These are phyloP conservation scores for Nelumbo lutea DNA, from an alignment of 164 flowering plant species.

Conservation along the genomic window DNA sequence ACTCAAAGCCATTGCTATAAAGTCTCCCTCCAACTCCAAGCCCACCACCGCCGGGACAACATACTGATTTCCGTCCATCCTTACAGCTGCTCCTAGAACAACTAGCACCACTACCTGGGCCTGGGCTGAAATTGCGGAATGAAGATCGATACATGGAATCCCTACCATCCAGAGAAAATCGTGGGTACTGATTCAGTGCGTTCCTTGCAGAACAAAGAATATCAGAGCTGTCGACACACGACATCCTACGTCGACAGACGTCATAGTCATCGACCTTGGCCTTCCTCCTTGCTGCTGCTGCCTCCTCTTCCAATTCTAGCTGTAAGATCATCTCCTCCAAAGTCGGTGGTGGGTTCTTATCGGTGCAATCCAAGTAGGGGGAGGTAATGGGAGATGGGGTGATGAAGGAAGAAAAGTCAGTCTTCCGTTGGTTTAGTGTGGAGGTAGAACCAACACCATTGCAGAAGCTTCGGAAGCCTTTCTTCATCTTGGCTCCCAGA, in stretches of 20 bases:
- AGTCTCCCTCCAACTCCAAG: slow-evolving; percentile 16
- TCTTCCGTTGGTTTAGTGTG: slow-evolving; percentile 54
- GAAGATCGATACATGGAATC: slow-evolving; percentile 84
- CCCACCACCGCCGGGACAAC: slow-evolving; percentile 10
- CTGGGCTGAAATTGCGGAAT: slow-evolving; percentile 29
- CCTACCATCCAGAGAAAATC: slow-evolving; percentile 85
- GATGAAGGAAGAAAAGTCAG: neutral
- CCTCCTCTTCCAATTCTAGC: slow-evolving; percentile 69
- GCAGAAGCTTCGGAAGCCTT: slow-evolving; percentile 54
- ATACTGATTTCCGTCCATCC: slow-evolving; percentile 29
- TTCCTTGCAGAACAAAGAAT: slow-evolving; percentile 72
- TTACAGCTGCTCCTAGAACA: neutral
- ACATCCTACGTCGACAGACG: slow-evolving; percentile 42
- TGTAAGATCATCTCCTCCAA: slow-evolving; percentile 84
- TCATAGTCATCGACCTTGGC: slow-evolving; percentile 20
- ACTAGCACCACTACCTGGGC: neutral
- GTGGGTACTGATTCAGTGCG: slow-evolving; percentile 87
- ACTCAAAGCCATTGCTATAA: slow-evolving; percentile 9
- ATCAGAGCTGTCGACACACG: slow-evolving; percentile 79
- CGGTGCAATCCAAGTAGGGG: slow-evolving; percentile 11
- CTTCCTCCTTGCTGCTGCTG: slow-evolving; percentile 25
- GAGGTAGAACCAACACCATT: slow-evolving; percentile 67
- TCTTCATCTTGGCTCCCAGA: slow-evolving; percentile 62
- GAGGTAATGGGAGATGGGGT: slow-evolving; percentile 12
- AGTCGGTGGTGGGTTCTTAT: slow-evolving; percentile 33